These are phyloP conservation scores for Fomitopsis pinicola DNA, from an alignment of 1,284 basidiomycete species.

Conservation along the genomic window DNA sequence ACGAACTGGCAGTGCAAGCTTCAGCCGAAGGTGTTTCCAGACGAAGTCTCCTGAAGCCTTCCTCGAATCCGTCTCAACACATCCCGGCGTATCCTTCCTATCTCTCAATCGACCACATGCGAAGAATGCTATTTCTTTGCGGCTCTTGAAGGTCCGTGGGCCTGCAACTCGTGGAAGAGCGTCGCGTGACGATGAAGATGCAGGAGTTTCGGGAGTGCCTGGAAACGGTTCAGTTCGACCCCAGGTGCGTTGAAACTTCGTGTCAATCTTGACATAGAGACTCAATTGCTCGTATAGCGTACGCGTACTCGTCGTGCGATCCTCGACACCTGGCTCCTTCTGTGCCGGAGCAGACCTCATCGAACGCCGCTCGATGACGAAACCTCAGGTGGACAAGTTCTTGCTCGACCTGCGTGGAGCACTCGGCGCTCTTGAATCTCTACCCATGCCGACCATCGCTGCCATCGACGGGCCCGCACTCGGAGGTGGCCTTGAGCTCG, in stretches of 20 bases:
- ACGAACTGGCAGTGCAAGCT: no score
- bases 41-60: conserved; percentile 42
- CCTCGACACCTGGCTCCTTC: conserved; percentile 73
- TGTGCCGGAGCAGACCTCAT: conserved; percentile 91
- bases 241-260: conserved; percentile 37
- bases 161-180: not conserved
- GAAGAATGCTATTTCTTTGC: conserved; percentile 86
- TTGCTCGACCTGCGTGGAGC: conserved; percentile 73
- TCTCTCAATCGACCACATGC: conserved; percentile 78
- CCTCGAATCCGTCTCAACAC: conserved; percentile 42
- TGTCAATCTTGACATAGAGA: no score
- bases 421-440: conserved; percentile 69
- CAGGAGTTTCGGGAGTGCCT: conserved; percentile 74
- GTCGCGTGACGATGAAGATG: not conserved
- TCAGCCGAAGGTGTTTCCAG: conserved; percentile 2
- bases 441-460: conserved; percentile 87
- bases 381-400: conserved; percentile 73
- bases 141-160: conserved; percentile 57
- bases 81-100: conserved; percentile 59
- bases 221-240: conserved; percentile 65
- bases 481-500: conserved; percentile 87
- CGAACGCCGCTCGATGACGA: conserved; percentile 81
- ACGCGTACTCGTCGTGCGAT: conserved; percentile 77
- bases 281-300: conserved; percentile 37
- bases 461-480: conserved; percentile 92